Evolutionary conservation across 441 rosid genomes (phyloP).

Genomic region (Mallotus japonicus): DNA sequence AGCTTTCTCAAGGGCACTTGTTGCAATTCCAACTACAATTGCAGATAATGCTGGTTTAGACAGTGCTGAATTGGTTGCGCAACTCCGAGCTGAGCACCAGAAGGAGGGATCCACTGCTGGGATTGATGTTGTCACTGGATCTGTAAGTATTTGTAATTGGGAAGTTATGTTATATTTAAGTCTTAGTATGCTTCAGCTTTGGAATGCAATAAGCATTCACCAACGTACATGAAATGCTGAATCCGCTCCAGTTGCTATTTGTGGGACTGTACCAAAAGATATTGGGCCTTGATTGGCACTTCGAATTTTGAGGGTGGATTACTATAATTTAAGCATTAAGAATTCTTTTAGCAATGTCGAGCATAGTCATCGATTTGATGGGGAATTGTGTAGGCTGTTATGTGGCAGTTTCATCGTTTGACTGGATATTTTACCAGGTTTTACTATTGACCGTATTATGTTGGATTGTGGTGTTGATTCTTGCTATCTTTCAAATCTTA

Average conservation of each 20-base stretch:
- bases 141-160: slow-evolving; percentile 50
- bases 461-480: slow-evolving; percentile 6
- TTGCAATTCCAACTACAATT: slow-evolving; percentile 83
- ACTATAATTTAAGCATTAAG: neutral
- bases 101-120: slow-evolving; percentile 76
- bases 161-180: neutral
- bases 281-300: neutral
- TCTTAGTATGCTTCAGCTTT: neutral
- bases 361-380: neutral
- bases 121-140: slow-evolving; percentile 85
- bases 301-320: neutral
- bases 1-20: slow-evolving; percentile 85
- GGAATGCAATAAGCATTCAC: neutral
- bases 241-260: neutral
- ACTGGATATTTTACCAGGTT: neutral
- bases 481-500: slow-evolving; percentile 12
- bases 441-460: neutral
- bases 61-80: slow-evolving; percentile 88
- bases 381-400: neutral
- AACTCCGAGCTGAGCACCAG: slow-evolving; percentile 98
- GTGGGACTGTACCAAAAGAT: too few species aligned
- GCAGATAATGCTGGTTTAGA: slow-evolving; percentile 98
- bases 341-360: neutral
- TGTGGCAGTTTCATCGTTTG: neutral
- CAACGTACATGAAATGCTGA: neutral